Evolutionary conservation across 2,329 filamentous ascomycete genomes (phyloP).

Genomic region (Alternaria dauci): DNA sequence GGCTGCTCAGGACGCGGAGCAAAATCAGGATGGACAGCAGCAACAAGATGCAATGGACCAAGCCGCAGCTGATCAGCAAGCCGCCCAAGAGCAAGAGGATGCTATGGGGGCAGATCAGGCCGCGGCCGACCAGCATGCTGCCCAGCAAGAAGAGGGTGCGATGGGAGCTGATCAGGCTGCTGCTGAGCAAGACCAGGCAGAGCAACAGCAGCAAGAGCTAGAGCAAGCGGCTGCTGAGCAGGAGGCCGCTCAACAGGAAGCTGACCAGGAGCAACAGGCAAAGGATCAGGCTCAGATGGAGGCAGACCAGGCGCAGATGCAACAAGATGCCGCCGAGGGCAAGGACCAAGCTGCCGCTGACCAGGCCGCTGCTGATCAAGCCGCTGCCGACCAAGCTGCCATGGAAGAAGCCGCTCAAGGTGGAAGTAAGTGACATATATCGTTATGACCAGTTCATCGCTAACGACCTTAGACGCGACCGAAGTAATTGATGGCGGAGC

Average conservation of each 20-base stretch:
- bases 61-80: slow-evolving; percentile 10
- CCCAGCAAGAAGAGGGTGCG: slow-evolving; percentile 2
- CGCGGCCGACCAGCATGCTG: slow-evolving; percentile 10
- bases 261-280: slow-evolving; percentile 8
- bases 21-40: neutral
- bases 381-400: slow-evolving; percentile 11
- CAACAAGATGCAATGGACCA: slow-evolving; percentile 6
- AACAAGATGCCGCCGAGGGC: slow-evolving; percentile 11
- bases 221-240: slow-evolving; percentile 16
- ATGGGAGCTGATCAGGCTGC: slow-evolving; percentile 4
- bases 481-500: slow-evolving; percentile 7
- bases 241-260: slow-evolving; percentile 9
- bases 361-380: slow-evolving; percentile 5
- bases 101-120: slow-evolving; percentile 5
- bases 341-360: slow-evolving; percentile 3
- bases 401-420: slow-evolving; percentile 7
- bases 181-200: slow-evolving; percentile 7
- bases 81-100: slow-evolving; percentile 1
- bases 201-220: slow-evolving; percentile 8
- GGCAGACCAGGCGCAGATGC: slow-evolving; percentile 12
- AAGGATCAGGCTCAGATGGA: slow-evolving; percentile 11
- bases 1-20: slow-evolving; percentile 4
- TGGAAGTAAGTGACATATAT: slow-evolving; percentile 17
- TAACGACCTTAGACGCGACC: slow-evolving; percentile 18
- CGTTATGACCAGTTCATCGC: neutral